Evolutionary conservation across 176 grass and related monocot species (phyloP).

Genomic region (Bothriochloa decipiens): DNA sequence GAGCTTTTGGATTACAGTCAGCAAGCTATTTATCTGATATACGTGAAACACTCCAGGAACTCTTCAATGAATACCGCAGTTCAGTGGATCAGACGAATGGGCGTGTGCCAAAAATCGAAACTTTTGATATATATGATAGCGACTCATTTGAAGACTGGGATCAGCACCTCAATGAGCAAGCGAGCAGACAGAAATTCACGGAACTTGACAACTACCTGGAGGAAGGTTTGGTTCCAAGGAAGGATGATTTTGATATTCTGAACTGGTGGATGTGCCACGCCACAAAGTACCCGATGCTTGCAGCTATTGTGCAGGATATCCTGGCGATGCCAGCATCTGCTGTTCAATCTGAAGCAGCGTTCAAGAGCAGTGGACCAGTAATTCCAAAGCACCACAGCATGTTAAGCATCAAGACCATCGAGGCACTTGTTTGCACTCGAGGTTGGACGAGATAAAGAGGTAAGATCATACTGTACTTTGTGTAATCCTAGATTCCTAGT

Average conservation of each 20-base stretch:
- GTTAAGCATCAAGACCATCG: constrained; percentile 58
- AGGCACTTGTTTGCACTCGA: constrained; percentile 56
- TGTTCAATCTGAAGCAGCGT: constrained; percentile 39
- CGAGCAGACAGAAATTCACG: constrained; percentile 37
- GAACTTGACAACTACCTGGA: constrained; percentile 59
- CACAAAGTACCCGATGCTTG: constrained; percentile 50
- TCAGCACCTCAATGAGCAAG: constrained; percentile 60
- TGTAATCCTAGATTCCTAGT: background rate
- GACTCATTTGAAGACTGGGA: constrained; percentile 67
- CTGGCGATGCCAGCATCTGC: constrained; percentile 55
- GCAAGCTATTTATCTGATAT: constrained; percentile 46
- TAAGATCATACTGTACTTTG: constrained; percentile 22
- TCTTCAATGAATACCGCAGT: constrained; percentile 56
- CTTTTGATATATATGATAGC: constrained; percentile 24
- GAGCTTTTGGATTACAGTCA: constrained; percentile 50
- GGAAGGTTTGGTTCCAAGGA: constrained; percentile 57
- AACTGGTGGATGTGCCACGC: constrained; percentile 61
- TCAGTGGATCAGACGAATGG: background rate
- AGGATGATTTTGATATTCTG: constrained; percentile 61
- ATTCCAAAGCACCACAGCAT: constrained; percentile 54
- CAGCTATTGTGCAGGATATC: constrained; percentile 46
- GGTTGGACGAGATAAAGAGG: constrained; percentile 54
- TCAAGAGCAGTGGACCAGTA: constrained; percentile 48
- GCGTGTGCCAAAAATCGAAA: constrained; percentile 7
- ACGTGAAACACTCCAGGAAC: constrained; percentile 33